These are phyloP conservation scores for Endocladia muricata DNA, from an alignment of 31 red algal species.

Conservation along the genomic window DNA sequence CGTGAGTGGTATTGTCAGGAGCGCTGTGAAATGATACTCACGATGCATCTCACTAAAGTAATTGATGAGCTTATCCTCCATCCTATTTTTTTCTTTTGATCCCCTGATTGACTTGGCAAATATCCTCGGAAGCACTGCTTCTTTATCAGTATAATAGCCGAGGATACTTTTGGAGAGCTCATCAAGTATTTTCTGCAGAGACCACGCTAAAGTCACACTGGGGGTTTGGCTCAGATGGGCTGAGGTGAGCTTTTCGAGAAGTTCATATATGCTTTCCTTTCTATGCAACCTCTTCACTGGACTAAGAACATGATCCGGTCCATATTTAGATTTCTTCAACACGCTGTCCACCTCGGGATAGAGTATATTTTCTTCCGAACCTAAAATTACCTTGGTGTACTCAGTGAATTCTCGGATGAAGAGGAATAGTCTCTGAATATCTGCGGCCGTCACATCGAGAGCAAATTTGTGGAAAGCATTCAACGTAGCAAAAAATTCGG, in stretches of 20 bases:
- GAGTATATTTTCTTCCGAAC: conserved; percentile 38
- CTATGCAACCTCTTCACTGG: conserved; percentile 13
- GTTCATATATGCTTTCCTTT: conserved; percentile 33
- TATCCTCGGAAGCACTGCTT: conserved; percentile 48
- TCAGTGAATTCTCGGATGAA: conserved; percentile 46
- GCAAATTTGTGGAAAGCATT: conserved; percentile 53
- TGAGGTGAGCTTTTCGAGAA: no score
- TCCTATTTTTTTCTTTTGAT: conserved; percentile 33
- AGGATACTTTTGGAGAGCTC: conserved; percentile 56
- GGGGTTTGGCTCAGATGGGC: conserved; percentile 35
- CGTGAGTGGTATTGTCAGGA: conserved; percentile 58
- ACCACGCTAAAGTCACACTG: conserved; percentile 44
- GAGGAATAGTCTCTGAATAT: conserved; percentile 48
- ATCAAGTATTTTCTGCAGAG: conserved; percentile 46
- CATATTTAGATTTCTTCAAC: conserved; percentile 19
- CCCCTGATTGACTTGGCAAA: conserved; percentile 42
- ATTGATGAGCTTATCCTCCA: conserved; percentile 57
- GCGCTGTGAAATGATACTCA: conserved; percentile 35
- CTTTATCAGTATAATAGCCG: conserved; percentile 55
- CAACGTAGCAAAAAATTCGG: conserved; percentile 47
- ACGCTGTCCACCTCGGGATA: conserved; percentile 47
- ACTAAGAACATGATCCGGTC: conserved; percentile 45
- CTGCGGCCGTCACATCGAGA: conserved; percentile 51
- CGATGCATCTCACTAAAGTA: conserved; percentile 29
- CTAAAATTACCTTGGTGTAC: conserved; percentile 38